These are phyloP conservation scores for Phialophora expanda DNA, from an alignment of 2,329 filamentous ascomycete genomes.

Conservation along the genomic window DNA sequence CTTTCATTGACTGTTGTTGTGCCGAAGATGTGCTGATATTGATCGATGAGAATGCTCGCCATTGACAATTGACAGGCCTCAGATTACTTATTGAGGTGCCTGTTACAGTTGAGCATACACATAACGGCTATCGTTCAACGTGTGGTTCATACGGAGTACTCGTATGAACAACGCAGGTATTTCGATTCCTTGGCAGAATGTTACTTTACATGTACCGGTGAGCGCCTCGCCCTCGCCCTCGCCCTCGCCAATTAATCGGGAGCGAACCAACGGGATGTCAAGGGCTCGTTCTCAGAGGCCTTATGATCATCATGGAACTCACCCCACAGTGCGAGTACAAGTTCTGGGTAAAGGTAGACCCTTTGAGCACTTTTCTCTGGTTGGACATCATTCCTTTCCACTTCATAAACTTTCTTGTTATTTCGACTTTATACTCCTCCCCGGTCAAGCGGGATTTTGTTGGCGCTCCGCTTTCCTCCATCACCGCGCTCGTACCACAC, in stretches of 20 bases:
- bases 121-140: not conserved
- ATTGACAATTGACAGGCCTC: slow-evolving; percentile 37
- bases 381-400: not conserved
- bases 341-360: not conserved
- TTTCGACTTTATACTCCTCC: not conserved
- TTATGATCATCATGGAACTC: not conserved
- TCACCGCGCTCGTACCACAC: not conserved
- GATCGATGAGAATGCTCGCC: slow-evolving; percentile 26
- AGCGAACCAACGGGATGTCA: not conserved
- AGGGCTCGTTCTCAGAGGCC: not conserved
- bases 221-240: not conserved
- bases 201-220: not conserved
- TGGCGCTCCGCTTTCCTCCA: not conserved
- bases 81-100: slow-evolving; percentile 32
- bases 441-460: not conserved
- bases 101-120: slow-evolving; percentile 35
- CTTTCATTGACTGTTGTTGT: slow-evolving; percentile 83
- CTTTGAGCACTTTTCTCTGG: not conserved
- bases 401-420: not conserved
- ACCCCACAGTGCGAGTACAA: not conserved
- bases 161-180: not conserved
- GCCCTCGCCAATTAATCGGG: not conserved
- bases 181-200: not conserved
- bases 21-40: slow-evolving; percentile 98
- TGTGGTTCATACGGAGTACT: too few species aligned